Conservation (phyloP, 2,329 filamentous ascomycete species). For the Claviceps citrina region DNA sequence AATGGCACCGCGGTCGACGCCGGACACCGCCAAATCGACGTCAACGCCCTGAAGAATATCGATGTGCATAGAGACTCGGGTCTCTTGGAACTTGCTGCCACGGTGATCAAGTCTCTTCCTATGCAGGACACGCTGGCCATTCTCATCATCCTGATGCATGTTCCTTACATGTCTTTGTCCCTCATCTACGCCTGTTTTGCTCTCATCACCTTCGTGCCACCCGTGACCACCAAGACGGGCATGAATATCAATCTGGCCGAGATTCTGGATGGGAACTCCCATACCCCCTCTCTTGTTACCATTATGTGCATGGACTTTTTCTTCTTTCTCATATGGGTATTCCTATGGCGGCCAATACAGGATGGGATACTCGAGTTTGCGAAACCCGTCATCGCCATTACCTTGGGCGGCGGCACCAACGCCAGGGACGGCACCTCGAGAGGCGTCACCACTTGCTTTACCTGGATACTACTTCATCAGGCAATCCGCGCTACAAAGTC, state of each 20-base stretch:
- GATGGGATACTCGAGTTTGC: slow-evolving; percentile 79
- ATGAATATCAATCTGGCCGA: slow-evolving; percentile 74
- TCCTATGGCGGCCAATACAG: slow-evolving; percentile 75
- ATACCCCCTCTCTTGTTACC: slow-evolving; percentile 72
- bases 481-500: slow-evolving; percentile 33
- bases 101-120: slow-evolving; percentile 77
- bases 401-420: slow-evolving; percentile 66
- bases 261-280: slow-evolving; percentile 76
- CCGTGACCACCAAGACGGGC: slow-evolving; percentile 61
- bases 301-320: slow-evolving; percentile 72
- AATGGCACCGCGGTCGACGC: slow-evolving; percentile 26
- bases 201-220: slow-evolving; percentile 79
- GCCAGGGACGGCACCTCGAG: slow-evolving; percentile 53
- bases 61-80: slow-evolving; percentile 56
- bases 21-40: slow-evolving; percentile 50
- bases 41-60: slow-evolving; percentile 52
- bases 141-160: slow-evolving; percentile 84
- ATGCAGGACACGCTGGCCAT: slow-evolving; percentile 93
- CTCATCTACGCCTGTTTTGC: slow-evolving; percentile 87
- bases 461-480: slow-evolving; percentile 47
- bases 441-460: slow-evolving; percentile 55
- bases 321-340: slow-evolving; percentile 72
- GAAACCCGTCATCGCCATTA: slow-evolving; percentile 85
- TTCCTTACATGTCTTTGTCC: slow-evolving; percentile 75
- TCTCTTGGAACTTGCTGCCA: slow-evolving; percentile 62